Evolutionary conservation across 306 rosid species (phyloP).

Genomic region (Dryas alaskensis): DNA sequence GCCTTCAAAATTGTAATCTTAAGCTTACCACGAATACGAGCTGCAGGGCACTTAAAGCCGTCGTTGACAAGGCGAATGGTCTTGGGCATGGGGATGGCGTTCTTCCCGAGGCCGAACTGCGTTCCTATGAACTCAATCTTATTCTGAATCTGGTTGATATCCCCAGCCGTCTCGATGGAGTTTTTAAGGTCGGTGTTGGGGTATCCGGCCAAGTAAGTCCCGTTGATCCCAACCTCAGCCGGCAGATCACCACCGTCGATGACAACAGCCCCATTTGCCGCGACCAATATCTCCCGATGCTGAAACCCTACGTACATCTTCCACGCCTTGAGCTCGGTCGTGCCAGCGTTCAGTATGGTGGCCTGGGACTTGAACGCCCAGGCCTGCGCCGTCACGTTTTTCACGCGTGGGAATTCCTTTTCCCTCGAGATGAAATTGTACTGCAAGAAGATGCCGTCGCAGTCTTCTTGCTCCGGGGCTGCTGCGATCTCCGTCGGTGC

Average conservation of each 20-base stretch:
- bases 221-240: constrained; percentile 58
- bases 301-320: constrained; percentile 74
- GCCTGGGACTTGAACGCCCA: constrained; percentile 79
- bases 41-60: constrained; percentile 69
- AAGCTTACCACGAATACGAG: constrained; percentile 42
- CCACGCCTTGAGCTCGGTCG: constrained; percentile 61
- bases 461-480: constrained; percentile 33
- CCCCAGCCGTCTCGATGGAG: constrained; percentile 66
- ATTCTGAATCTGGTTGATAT: constrained; percentile 49
- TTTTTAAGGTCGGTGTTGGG: constrained; percentile 57
- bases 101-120: constrained; percentile 49
- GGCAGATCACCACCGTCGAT: constrained; percentile 68
- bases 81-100: constrained; percentile 67
- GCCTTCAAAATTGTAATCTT: too few relatives aligned
- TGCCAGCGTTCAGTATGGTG: constrained; percentile 53
- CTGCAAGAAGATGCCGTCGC: constrained; percentile 69
- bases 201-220: constrained; percentile 54
- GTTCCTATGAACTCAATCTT: constrained; percentile 49
- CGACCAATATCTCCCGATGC: constrained; percentile 62
- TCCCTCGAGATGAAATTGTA: constrained; percentile 41
- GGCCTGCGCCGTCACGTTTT: constrained; percentile 63
- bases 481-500: not conserved
- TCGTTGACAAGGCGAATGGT: constrained; percentile 60
- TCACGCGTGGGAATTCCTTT: constrained; percentile 58
- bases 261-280: constrained; percentile 46